Conservation (phyloP, 164 flowering plant genomes). For the Santalum album region DNA sequence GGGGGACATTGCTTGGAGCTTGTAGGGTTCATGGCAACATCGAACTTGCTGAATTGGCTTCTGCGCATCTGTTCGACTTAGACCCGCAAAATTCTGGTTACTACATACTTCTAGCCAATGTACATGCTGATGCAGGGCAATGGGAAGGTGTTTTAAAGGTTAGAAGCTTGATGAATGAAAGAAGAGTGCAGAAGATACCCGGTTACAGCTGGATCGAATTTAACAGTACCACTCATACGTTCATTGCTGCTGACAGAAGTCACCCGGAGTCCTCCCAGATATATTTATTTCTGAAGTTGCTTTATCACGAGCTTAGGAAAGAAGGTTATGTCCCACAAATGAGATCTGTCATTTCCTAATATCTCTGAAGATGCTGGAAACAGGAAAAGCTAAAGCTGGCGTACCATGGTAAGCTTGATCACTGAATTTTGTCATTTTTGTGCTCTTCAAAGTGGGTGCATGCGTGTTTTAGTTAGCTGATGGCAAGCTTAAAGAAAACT, state of each 20-base stretch:
- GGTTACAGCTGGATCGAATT: constrained; percentile 84
- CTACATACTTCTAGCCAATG: constrained; percentile 59
- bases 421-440: too few species aligned
- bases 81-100: constrained; percentile 79
- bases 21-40: constrained; percentile 58
- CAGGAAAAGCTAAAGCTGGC: too few species aligned
- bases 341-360: too few species aligned
- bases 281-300: constrained; percentile 33
- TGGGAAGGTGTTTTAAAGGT: constrained; percentile 49
- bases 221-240: constrained; percentile 39
- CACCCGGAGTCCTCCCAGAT: constrained; percentile 50
- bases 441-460: too few species aligned
- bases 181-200: constrained; percentile 64
- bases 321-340: constrained; percentile 59
- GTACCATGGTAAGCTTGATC: too few species aligned
- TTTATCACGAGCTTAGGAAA: constrained; percentile 46
- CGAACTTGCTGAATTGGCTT: constrained; percentile 66
- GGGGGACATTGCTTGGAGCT: constrained; percentile 93
- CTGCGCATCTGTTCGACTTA: constrained; percentile 44
- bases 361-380: too few species aligned
- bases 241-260: constrained; percentile 56
- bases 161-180: constrained; percentile 60
- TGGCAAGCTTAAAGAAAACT: too few species aligned
- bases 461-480: too few species aligned
- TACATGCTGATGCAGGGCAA: constrained; percentile 60